Percentiles rank a stretch among this genome's conserved stretches.
phyloP scores from a whole-genome alignment of 768 basidiomycete species.

The Lactarius pseudohatsudake region DNA sequence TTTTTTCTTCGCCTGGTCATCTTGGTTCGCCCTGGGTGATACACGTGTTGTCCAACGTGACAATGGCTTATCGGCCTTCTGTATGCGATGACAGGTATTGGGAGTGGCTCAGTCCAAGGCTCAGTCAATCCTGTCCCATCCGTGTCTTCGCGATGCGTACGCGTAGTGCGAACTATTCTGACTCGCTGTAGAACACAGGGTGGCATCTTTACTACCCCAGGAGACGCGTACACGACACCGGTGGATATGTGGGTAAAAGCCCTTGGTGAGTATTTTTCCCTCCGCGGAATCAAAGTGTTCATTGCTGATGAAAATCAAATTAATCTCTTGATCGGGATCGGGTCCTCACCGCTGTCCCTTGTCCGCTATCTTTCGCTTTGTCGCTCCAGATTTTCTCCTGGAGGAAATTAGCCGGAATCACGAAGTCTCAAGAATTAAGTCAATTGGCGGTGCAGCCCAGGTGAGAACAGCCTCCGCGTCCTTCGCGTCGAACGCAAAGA shows the following conservation, averaged over 20 bases:
- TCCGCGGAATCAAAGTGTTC: slow-evolving; percentile 26
- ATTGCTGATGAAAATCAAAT: slow-evolving; percentile 57
- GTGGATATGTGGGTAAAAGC: slow-evolving; percentile 91
- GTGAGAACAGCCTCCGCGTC: slow-evolving; percentile 34
- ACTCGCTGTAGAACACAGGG: slow-evolving; percentile 64
- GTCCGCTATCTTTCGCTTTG: not conserved
- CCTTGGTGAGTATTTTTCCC: slow-evolving; percentile 56
- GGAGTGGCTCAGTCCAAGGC: not conserved
- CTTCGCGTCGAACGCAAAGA: slow-evolving; percentile 5
- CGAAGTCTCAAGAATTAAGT: slow-evolving; percentile 69
- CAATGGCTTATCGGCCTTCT: slow-evolving; percentile 14
- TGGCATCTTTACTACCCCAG: slow-evolving; percentile 83
- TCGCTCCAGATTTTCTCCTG: slow-evolving; percentile 61
- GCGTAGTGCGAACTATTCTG: slow-evolving; percentile 7
- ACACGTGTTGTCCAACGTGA: slow-evolving; percentile 6
- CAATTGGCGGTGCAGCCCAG: slow-evolving; percentile 78
- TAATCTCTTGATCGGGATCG: slow-evolving; percentile 36
- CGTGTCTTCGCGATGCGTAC: not conserved
- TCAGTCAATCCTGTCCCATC: not conserved
- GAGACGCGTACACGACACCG: slow-evolving; percentile 84
- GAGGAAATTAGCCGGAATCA: slow-evolving; percentile 70
- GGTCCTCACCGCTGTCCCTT: not conserved
- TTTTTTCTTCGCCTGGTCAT: slow-evolving; percentile 14
- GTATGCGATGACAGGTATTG: not conserved
- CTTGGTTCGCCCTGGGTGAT: slow-evolving; percentile 1